Evolutionary conservation across 164 flowering plant species (phyloP).

Genomic region (Vitis rupestris): DNA sequence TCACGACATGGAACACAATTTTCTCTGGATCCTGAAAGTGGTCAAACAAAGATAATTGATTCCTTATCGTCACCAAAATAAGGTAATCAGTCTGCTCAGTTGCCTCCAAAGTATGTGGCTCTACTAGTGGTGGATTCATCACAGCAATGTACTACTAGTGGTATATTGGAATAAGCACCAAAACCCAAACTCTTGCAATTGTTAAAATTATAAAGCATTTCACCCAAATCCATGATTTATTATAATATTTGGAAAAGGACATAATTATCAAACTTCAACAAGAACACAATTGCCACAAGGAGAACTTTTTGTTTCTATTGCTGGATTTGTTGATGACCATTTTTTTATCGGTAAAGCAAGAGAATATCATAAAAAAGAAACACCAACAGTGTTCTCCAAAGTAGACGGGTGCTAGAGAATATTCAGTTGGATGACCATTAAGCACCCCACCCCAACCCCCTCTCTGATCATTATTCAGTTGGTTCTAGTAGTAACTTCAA

Average conservation of each 20-base stretch:
- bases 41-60: background rate
- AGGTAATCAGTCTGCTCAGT: background rate
- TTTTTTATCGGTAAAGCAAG: too few species aligned
- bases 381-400: too few species aligned
- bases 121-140: too few species aligned
- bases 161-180: background rate
- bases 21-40: conserved; percentile 73
- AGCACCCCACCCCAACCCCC: too few species aligned
- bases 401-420: too few species aligned
- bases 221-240: background rate
- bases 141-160: too few species aligned
- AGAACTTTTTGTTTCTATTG: too few species aligned
- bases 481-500: too few species aligned
- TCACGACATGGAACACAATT: conserved; percentile 81
- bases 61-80: background rate
- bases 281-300: background rate
- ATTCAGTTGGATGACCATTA: too few species aligned
- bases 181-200: background rate
- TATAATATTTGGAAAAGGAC: background rate
- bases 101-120: background rate
- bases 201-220: background rate
- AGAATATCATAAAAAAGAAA: too few species aligned
- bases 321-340: too few species aligned
- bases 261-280: background rate
- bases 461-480: too few species aligned